These are phyloP conservation scores for Zostera marina DNA, from an alignment of 116 monocot genomes.

Conservation along the genomic window DNA sequence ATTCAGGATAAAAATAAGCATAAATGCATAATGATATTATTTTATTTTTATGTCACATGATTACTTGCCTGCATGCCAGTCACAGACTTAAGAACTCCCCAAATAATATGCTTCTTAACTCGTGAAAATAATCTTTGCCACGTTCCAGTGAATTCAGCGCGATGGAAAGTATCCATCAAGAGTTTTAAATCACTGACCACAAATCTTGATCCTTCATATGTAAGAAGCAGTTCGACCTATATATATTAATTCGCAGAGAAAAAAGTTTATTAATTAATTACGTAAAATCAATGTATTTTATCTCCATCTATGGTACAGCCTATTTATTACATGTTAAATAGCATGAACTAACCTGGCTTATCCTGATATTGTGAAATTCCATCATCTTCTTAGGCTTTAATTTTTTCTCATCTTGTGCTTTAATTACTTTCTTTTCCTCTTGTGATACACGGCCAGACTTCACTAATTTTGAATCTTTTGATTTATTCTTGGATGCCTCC, in stretches of 20 bases:
- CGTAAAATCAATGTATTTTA: not conserved
- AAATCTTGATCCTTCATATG: conserved; percentile 97
- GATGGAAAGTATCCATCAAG: conserved; percentile 95
- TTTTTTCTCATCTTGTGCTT: conserved; percentile 83
- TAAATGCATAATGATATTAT: not conserved
- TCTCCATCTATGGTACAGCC: not conserved
- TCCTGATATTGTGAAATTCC: conserved; percentile 98
- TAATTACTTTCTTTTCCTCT: conserved; percentile 79
- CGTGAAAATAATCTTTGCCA: conserved; percentile 92
- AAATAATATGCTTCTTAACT: conserved; percentile 99
- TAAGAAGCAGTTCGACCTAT: conserved; percentile 84
- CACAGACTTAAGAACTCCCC: conserved; percentile 98
- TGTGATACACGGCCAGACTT: conserved; percentile 58
- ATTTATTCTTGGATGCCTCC: conserved; percentile 29
- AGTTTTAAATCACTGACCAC: conserved; percentile 85
- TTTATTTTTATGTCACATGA: too few species aligned
- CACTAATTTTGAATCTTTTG: conserved; percentile 52
- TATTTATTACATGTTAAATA: conserved; percentile 1
- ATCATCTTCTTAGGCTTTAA: conserved; percentile 61
- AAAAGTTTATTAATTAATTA: not conserved
- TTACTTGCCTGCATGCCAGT: conserved; percentile 96
- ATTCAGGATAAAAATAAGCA: not conserved
- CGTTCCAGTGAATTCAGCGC: conserved; percentile 79
- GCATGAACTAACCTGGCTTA: conserved; percentile 91
- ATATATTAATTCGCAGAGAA: not conserved